Base-by-base conservation (phyloP, 2,329 filamentous ascomycete species). In the Fonsecaea multimorphosa region DNA sequence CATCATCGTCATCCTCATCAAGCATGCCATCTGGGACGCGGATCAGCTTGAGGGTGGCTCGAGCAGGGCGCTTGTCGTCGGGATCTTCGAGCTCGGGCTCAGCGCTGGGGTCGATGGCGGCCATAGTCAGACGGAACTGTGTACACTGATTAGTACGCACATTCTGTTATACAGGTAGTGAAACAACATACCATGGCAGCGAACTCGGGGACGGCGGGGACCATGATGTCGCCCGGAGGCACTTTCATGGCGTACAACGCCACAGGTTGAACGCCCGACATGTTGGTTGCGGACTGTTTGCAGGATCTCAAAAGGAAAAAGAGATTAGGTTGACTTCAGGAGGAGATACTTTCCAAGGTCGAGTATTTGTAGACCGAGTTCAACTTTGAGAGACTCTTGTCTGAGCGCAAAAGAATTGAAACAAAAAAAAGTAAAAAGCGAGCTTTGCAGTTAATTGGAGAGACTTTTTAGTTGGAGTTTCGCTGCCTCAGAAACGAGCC, bases 101-200 rank as follows among this genome's bases (percentile, higher is more conserved):
- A 74, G 91, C 91, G 75, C 87, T 92, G 65, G 95, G 95, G 78
- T 99, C 94, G 78, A 99, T 90, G 71, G 95, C 95, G 75, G 96
- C 95, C 95, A 99, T 99, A 75, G 93, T 98, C 76, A 99, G 92
- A 78, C 92, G 92, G 83, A 97, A 96, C 93, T 97, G 75, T 12
- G 9, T 2, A 27, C 31, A 38, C 53, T 58, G 49, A 61, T 61
- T 36, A 65, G 53, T 22, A 44, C 34, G 16, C 8, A 38, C 22
- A 12, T 27, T 29, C 36, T 46, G 14, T 46, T 34, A 31, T 46
- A 61, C 36, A 56, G 56, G 58, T 54, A 59, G 36, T 58, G 46
- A 61, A 16, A 34, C 55, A 58, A 86, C 91, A 85, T 84, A 96
- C 92, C 78, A 91, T 91, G 67, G 92, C 91, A 76, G 91, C 91